Percentiles rank a stretch among this genome's conserved stretches.
phyloP scores from a whole-genome alignment of 257 asterid species.

The Solanum boliviense region DNA sequence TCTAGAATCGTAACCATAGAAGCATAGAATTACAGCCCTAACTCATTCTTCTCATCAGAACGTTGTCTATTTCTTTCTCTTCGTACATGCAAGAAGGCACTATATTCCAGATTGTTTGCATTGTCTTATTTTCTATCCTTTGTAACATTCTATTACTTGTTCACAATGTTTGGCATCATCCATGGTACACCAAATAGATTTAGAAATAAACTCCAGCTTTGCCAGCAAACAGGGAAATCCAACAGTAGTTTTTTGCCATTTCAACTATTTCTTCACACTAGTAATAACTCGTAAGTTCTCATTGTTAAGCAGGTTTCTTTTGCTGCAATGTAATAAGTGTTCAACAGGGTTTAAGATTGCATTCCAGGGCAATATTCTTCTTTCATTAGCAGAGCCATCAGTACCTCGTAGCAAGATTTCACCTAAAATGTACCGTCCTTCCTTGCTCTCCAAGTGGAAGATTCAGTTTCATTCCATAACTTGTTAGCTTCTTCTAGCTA shows the following conservation, averaged over 20 bases:
- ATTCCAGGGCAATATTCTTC: not conserved
- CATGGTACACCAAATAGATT: not conserved
- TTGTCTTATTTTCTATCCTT: not conserved
- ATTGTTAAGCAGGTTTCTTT: not conserved
- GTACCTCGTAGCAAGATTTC: not conserved
- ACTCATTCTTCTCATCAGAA: not conserved
- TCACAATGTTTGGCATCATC: not conserved
- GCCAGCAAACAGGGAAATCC: not conserved
- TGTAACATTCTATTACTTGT: not conserved
- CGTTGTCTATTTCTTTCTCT: not conserved
- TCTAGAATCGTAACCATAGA: not conserved
- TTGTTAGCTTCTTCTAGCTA: not conserved
- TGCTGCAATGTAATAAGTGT: not conserved
- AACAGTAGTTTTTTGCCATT: not conserved
- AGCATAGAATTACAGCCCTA: not conserved
- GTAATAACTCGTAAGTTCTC: not conserved
- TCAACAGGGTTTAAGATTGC: not conserved
- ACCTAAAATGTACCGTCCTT: not conserved
- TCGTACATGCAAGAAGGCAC: not conserved
- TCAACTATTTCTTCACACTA: not conserved
- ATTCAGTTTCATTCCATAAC: not conserved
- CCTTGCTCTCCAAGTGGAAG: not conserved
- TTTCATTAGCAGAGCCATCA: not conserved
- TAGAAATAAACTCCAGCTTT: not conserved
- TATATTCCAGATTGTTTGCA: not conserved